Percentiles rank a stretch among this genome's conserved stretches.
phyloP scores from a whole-genome alignment of 257 asterid genomes.

The Solanum dulcamara region DNA sequence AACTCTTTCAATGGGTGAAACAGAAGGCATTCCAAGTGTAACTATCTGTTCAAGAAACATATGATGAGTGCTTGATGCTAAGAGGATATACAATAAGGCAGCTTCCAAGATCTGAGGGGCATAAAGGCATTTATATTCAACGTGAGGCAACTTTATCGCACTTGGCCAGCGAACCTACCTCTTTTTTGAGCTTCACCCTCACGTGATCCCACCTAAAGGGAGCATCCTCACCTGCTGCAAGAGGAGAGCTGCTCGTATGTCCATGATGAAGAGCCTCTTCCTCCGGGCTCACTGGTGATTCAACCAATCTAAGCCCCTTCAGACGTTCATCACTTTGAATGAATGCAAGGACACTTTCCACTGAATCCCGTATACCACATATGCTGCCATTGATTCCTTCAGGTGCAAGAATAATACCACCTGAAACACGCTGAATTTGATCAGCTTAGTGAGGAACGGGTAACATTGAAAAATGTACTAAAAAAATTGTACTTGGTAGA shows the following conservation, averaged over 20 bases:
- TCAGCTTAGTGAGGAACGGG: constrained; percentile 61
- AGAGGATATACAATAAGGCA: not conserved
- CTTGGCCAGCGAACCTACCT: constrained; percentile 35
- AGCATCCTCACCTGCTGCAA: constrained; percentile 97
- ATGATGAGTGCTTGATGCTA: not conserved
- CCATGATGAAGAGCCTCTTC: constrained; percentile 99
- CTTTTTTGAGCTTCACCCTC: constrained; percentile 90
- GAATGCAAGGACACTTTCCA: constrained; percentile 61
- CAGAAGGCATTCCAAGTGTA: constrained; percentile 90
- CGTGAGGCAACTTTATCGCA: not conserved
- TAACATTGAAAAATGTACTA: not conserved
- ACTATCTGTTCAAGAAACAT: constrained; percentile 48
- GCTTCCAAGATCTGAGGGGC: not conserved
- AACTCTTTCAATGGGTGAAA: constrained; percentile 81
- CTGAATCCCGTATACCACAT: constrained; percentile 65
- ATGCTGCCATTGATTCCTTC: constrained; percentile 97
- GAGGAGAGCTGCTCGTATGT: constrained; percentile 72
- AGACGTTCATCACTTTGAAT: constrained; percentile 66
- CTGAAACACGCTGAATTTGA: constrained; percentile 86
- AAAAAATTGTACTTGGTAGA: not conserved
- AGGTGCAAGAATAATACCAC: constrained; percentile 96
- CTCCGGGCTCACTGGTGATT: constrained; percentile 93
- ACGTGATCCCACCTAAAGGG: constrained; percentile 98
- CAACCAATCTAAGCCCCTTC: constrained; percentile 63
- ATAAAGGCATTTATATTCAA: not conserved